Conservation (phyloP, 1,284 basidiomycete genomes). For the Flammula alnicola region DNA sequence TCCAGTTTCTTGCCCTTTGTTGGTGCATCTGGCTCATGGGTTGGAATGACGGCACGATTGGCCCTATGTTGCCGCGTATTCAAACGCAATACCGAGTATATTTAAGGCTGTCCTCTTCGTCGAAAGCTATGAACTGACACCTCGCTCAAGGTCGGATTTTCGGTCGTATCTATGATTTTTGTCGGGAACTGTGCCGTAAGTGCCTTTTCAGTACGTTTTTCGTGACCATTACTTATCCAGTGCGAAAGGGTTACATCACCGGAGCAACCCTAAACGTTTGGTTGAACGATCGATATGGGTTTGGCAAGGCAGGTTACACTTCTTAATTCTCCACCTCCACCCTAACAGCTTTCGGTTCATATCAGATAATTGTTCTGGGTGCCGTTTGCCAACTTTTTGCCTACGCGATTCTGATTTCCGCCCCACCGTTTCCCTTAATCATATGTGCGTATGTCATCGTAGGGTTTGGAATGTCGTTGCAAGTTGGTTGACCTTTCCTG, state of each 20-base stretch:
- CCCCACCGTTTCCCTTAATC: constrained; percentile 69
- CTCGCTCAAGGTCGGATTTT: constrained; percentile 44
- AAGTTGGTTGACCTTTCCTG: constrained; percentile 35
- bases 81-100: constrained; percentile 57
- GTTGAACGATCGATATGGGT: constrained; percentile 57
- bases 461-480: constrained; percentile 63
- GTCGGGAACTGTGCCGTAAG: constrained; percentile 45
- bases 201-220: background rate
- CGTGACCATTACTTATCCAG: background rate
- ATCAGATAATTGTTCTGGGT: constrained; percentile 34
- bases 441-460: constrained; percentile 60
- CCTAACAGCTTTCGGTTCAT: background rate
- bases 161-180: constrained; percentile 50
- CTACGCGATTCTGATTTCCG: constrained; percentile 52
- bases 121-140: constrained; percentile 15
- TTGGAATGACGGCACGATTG: constrained; percentile 62
- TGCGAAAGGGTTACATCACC: constrained; percentile 50
- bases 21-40: constrained; percentile 48
- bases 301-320: constrained; percentile 59
- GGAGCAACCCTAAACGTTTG: constrained; percentile 59
- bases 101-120: constrained; percentile 10
- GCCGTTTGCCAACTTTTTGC: constrained; percentile 48
- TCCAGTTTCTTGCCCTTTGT: constrained; percentile 40
- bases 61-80: constrained; percentile 60
- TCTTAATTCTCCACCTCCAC: too few species aligned